phyloP scores from a whole-genome alignment of 306 rosid genomes.

The Sphenostylis stenocarpa region DNA sequence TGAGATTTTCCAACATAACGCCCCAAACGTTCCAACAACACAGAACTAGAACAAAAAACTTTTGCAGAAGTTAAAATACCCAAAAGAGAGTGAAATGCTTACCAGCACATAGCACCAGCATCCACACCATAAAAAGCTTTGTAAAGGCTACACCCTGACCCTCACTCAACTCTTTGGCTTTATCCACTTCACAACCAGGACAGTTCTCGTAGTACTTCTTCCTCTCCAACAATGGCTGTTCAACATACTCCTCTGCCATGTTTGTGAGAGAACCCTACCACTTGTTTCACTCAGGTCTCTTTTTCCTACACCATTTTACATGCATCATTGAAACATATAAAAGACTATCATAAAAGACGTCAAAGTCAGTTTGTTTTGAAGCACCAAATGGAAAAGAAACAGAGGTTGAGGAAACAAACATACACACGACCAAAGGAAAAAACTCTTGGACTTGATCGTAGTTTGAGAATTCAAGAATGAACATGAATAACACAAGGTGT shows the following conservation, averaged over 20 bases:
- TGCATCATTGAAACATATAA: too few species aligned
- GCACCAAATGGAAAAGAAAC: neutral
- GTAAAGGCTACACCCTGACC: conserved; percentile 39
- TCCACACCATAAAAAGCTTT: conserved; percentile 45
- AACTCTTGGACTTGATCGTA: too few species aligned
- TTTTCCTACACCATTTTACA: neutral
- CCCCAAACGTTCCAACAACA: neutral
- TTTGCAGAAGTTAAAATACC: neutral
- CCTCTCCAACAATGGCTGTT: neutral
- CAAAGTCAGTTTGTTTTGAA: neutral
- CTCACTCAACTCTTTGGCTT: conserved; percentile 32
- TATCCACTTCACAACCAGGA: neutral
- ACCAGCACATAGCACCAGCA: conserved; percentile 50
- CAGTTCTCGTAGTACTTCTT: neutral
- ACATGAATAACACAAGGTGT: too few species aligned
- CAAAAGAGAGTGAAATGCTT: neutral
- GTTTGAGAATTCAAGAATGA: too few species aligned
- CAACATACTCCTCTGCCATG: neutral
- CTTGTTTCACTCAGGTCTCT: too few species aligned
- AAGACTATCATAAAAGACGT: neutral
- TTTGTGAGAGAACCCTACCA: neutral
- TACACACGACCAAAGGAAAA: neutral
- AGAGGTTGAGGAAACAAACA: neutral
- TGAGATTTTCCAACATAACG: neutral
- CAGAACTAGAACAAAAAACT: neutral